Conservation (phyloP, 352 stramenopile genomes). For the Thalassiosira allenii region DNA sequence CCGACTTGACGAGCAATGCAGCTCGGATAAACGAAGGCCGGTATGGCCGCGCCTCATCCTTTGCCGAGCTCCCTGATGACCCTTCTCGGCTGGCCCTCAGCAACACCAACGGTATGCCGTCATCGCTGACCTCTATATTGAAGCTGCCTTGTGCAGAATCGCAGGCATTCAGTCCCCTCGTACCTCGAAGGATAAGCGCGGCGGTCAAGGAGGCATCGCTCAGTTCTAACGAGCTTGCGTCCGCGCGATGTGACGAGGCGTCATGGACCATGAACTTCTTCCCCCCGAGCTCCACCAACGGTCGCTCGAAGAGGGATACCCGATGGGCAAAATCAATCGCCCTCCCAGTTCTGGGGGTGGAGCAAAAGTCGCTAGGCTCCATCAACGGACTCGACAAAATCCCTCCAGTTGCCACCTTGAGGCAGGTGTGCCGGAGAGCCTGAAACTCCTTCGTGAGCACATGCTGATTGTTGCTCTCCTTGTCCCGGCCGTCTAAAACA, state of each 20-base stretch:
- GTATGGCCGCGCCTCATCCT: conserved; percentile 79
- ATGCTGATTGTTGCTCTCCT: conserved; percentile 39
- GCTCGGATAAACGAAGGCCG: conserved; percentile 80
- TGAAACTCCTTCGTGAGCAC: conserved; percentile 57
- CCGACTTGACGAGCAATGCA: conserved; percentile 77
- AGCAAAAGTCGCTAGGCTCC: conserved; percentile 79
- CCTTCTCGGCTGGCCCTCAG: conserved; percentile 41
- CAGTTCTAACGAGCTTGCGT: conserved; percentile 83
- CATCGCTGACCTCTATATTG: conserved; percentile 47
- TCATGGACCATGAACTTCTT: conserved; percentile 83
- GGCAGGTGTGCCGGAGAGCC: conserved; percentile 48
- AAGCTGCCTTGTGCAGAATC: conserved; percentile 41
- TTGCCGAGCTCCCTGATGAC: conserved; percentile 16
- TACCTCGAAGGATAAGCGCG: conserved; percentile 68
- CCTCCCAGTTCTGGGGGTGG: conserved; percentile 74
- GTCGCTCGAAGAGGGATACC: conserved; percentile 79
- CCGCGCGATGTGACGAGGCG: conserved; percentile 72
- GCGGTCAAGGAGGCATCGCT: conserved; percentile 80
- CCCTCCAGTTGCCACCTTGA: conserved; percentile 60
- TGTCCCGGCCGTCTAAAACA: conserved; percentile 70
- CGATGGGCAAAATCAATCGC: conserved; percentile 84
- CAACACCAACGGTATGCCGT: conserved; percentile 59
- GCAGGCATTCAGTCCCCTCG: conserved; percentile 50
- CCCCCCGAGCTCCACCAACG: conserved; percentile 74
- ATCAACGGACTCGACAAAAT: conserved; percentile 80